Conservation (phyloP, 805 yeast genomes). For the Hanseniaspora occidentalis region DNA sequence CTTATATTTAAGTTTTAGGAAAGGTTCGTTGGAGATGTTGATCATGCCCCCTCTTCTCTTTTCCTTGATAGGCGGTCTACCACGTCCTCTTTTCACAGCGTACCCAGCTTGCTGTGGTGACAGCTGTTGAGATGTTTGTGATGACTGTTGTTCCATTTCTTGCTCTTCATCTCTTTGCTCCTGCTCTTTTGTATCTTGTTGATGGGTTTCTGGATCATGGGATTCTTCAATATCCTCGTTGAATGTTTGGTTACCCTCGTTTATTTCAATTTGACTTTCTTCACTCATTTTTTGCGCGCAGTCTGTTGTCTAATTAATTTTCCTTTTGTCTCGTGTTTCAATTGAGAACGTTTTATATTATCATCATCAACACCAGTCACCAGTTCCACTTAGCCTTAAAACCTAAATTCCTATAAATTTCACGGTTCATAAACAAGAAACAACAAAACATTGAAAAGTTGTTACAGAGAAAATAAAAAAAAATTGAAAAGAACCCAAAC, state of each 20-base stretch:
- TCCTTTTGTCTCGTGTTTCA: too few relatives aligned
- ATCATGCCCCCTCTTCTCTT: background rate
- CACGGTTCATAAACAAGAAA: too few relatives aligned
- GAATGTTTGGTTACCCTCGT: background rate
- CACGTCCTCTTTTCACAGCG: background rate
- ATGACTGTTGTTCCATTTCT: slow-evolving; percentile 1
- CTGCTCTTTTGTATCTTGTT: background rate
- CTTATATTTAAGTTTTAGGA: slow-evolving; percentile 2
- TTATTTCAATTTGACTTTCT: background rate
- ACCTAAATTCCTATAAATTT: too few relatives aligned
- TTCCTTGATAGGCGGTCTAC: background rate
- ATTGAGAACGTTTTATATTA: too few relatives aligned
- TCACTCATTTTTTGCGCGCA: too few relatives aligned
- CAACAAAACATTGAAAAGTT: too few relatives aligned
- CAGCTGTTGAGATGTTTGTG: background rate
- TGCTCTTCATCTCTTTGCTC: background rate
- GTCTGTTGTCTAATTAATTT: background rate
- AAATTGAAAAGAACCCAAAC: too few relatives aligned
- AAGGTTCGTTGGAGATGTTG: slow-evolving; percentile 2
- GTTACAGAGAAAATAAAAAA: too few relatives aligned
- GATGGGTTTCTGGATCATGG: background rate
- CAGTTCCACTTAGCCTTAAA: too few relatives aligned
- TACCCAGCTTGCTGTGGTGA: background rate
- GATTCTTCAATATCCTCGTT: background rate
- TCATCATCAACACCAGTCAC: too few relatives aligned